Evolutionary conservation across 176 grass and related monocot genomes (phyloP).

Genomic region (Triticum timopheevii): DNA sequence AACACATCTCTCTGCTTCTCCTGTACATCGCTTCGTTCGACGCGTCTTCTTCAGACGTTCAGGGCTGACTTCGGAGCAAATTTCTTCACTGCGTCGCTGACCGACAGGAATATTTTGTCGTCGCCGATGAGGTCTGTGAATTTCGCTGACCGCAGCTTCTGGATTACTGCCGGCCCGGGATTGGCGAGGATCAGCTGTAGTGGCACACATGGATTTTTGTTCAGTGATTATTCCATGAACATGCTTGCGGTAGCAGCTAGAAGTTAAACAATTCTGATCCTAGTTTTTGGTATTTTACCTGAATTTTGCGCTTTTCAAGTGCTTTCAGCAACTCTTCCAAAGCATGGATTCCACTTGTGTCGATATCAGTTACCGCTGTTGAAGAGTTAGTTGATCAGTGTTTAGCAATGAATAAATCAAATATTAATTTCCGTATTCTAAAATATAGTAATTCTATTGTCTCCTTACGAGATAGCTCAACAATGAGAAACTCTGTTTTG

Average conservation of each 20-base stretch:
- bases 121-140: slow-evolving; percentile 60
- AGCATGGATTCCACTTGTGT: slow-evolving; percentile 75
- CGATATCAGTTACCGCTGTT: slow-evolving; percentile 83
- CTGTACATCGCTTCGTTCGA: not conserved
- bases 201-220: slow-evolving; percentile 22
- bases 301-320: slow-evolving; percentile 57
- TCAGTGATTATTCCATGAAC: not conserved
- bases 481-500: slow-evolving; percentile 55
- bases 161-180: slow-evolving; percentile 57
- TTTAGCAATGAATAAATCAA: not conserved
- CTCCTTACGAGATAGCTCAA: slow-evolving; percentile 88
- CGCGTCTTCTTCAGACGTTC: slow-evolving; percentile 41
- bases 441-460: not conserved
- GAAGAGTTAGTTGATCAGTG: not conserved
- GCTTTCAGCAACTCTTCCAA: slow-evolving; percentile 59
- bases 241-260: slow-evolving; percentile 7
- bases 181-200: slow-evolving; percentile 74
- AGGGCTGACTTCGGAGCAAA: slow-evolving; percentile 45
- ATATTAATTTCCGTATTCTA: too few relatives aligned
- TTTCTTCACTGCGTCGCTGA: slow-evolving; percentile 57
- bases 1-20: not conserved
- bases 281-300: slow-evolving; percentile 40
- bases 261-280: not conserved
- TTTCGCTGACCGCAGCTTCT: slow-evolving; percentile 60
- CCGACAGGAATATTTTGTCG: slow-evolving; percentile 69